Percentiles rank a stretch among this genome's conserved stretches.
phyloP scores from a whole-genome alignment of 306 rosid genomes.

The Psophocarpus tetragonolobus region DNA sequence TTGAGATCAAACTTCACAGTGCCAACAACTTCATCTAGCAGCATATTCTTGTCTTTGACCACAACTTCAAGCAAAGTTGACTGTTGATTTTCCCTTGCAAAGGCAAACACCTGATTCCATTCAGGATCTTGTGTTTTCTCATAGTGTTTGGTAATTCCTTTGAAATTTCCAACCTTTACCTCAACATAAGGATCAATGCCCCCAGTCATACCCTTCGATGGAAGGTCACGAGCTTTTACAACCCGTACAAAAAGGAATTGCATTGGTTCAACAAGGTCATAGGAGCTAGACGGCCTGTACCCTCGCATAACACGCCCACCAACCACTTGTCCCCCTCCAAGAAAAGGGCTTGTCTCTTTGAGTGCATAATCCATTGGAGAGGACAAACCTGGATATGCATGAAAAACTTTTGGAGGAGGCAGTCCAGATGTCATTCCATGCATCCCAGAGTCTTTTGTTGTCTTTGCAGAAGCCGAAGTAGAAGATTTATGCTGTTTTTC shows the following conservation, averaged over 20 bases:
- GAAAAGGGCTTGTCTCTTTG: constrained; percentile 90
- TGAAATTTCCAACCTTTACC: constrained; percentile 84
- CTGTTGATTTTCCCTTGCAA: constrained; percentile 70
- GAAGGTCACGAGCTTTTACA: constrained; percentile 87
- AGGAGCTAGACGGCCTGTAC: constrained; percentile 54
- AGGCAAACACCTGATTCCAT: constrained; percentile 97
- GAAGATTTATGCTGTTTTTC: constrained; percentile 41
- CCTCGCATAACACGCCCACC: constrained; percentile 70
- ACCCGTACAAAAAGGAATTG: constrained; percentile 82
- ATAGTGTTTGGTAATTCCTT: constrained; percentile 66
- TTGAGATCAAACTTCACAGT: constrained; percentile 59
- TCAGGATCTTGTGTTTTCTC: constrained; percentile 81
- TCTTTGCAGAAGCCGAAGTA: constrained; percentile 41
- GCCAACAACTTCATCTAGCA: constrained; percentile 68
- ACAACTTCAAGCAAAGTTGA: constrained; percentile 61
- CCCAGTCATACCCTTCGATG: constrained; percentile 69
- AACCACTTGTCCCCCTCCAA: constrained; percentile 84
- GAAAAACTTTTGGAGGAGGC: constrained; percentile 39
- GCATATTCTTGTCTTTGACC: constrained; percentile 73
- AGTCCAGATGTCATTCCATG: constrained; percentile 60
- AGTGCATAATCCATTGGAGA: constrained; percentile 63
- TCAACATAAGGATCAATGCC: constrained; percentile 88
- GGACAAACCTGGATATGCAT: constrained; percentile 47
- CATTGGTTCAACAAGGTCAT: constrained; percentile 92
- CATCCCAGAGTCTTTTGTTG: constrained; percentile 44